phyloP scores from a whole-genome alignment of 495 filamentous ascomycete species.

The Hypoxylon crocopeplum region DNA sequence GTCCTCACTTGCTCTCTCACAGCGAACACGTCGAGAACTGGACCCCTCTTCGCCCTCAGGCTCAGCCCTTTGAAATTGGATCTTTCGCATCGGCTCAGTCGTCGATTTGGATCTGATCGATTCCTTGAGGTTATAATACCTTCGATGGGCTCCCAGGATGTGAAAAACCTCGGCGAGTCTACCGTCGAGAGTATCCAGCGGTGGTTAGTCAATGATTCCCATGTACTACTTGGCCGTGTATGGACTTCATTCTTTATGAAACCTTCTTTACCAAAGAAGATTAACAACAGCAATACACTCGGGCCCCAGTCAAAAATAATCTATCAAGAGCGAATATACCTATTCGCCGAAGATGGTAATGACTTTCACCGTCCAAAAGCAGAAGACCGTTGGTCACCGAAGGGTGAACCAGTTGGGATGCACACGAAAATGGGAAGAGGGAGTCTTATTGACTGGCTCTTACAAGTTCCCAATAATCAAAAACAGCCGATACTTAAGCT shows the following conservation, averaged over 20 bases:
- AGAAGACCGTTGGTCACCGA: slow-evolving; percentile 30
- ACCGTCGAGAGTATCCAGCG: slow-evolving; percentile 45
- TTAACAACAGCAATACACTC: slow-evolving; percentile 43
- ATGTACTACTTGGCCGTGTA: slow-evolving; percentile 49
- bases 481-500: slow-evolving; percentile 45
- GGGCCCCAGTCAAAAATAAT: slow-evolving; percentile 44
- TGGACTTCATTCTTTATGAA: slow-evolving; percentile 57
- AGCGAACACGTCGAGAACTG: slow-evolving; percentile 39
- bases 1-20: slow-evolving; percentile 46
- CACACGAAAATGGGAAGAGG: slow-evolving; percentile 39
- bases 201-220: slow-evolving; percentile 48
- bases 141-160: slow-evolving; percentile 31
- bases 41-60: slow-evolving; percentile 46
- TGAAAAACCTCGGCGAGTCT: slow-evolving; percentile 31
- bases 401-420: slow-evolving; percentile 37
- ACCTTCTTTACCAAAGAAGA: slow-evolving; percentile 45
- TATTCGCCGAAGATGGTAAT: slow-evolving; percentile 53
- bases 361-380: slow-evolving; percentile 34
- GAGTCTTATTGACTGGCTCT: slow-evolving; percentile 52
- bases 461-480: slow-evolving; percentile 47
- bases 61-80: slow-evolving; percentile 51
- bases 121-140: slow-evolving; percentile 55
- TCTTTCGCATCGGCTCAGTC: slow-evolving; percentile 49
- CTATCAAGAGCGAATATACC: slow-evolving; percentile 49
- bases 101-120: slow-evolving; percentile 56